phyloP scores from a whole-genome alignment of 163 green algal genomes.

The Chlamydomonas reinhardtii region DNA sequence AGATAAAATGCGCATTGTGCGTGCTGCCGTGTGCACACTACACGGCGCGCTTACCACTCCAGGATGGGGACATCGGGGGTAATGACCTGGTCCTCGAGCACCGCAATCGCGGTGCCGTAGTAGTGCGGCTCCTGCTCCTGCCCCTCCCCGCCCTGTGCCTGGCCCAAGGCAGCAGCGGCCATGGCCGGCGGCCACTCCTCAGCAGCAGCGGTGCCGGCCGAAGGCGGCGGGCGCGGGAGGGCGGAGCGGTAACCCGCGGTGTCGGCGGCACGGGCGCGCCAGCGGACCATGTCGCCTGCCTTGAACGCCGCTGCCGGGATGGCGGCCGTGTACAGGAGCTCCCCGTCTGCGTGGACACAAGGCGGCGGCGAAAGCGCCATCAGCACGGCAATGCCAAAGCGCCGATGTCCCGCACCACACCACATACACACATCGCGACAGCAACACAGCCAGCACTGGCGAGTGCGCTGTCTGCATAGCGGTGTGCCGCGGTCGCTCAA shows the following conservation, averaged over 20 bases:
- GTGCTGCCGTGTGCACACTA: neutral
- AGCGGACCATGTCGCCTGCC: conserved; percentile 42
- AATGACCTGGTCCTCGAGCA: neutral
- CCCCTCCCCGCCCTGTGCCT: no score
- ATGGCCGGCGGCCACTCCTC: neutral
- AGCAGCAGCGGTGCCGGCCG: neutral
- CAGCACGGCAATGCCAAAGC: no score
- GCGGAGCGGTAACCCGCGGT: neutral
- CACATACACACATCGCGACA: no score
- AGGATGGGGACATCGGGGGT: conserved; percentile 20
- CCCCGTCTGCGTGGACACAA: neutral
- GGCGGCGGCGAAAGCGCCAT: no score
- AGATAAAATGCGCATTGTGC: no score
- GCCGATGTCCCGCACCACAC: no score
- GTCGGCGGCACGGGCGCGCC: conserved; percentile 13
- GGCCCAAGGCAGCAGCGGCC: neutral
- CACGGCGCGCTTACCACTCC: conserved; percentile 17
- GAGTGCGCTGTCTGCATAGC: no score
- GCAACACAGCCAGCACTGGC: no score
- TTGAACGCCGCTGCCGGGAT: conserved; percentile 34
- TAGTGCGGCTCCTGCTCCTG: neutral
- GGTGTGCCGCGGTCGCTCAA: no score
- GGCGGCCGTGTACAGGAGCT: neutral
- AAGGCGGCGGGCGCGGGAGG: neutral
- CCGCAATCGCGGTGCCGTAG: conserved; percentile 11